Conservation (phyloP, 352 stramenopile genomes). For the Pythium pectinolyticum region DNA sequence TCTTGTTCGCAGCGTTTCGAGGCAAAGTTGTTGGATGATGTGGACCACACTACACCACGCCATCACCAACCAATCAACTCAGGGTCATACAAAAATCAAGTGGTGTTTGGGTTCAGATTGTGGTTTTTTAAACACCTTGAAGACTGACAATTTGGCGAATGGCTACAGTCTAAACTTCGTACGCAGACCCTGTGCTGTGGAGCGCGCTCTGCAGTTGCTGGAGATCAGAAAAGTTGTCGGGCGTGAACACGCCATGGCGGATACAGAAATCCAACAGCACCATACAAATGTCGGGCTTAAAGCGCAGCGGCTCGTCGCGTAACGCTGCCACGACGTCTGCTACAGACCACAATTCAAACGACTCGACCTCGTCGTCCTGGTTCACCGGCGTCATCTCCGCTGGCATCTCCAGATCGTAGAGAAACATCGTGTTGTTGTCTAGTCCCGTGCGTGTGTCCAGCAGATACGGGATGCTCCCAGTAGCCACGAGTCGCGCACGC, state of each 20-base stretch:
- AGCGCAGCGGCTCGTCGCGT: slow-evolving; percentile 46
- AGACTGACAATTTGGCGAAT: not conserved
- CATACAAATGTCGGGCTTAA: slow-evolving; percentile 74
- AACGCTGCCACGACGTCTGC: slow-evolving; percentile 38
- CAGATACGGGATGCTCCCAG: slow-evolving; percentile 58
- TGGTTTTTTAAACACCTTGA: slow-evolving; percentile 5
- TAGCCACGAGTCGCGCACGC: slow-evolving; percentile 31
- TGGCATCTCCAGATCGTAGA: slow-evolving; percentile 66
- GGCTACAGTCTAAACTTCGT: slow-evolving; percentile 1
- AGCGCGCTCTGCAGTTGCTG: slow-evolving; percentile 10
- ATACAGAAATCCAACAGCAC: slow-evolving; percentile 67
- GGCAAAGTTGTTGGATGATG: slow-evolving; percentile 4
- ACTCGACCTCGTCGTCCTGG: slow-evolving; percentile 61
- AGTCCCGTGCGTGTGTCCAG: slow-evolving; percentile 56
- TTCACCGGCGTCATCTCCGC: slow-evolving; percentile 37
- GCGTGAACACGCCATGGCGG: slow-evolving; percentile 61
- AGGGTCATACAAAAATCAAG: slow-evolving; percentile 10
- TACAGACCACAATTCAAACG: slow-evolving; percentile 55
- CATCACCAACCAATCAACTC: slow-evolving; percentile 19
- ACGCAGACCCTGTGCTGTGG: slow-evolving; percentile 1
- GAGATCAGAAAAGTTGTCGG: slow-evolving; percentile 45
- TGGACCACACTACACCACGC: slow-evolving; percentile 10
- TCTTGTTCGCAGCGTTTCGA: slow-evolving; percentile 21
- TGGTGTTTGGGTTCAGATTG: slow-evolving; percentile 12
- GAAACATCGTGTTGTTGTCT: slow-evolving; percentile 69